Conservation (phyloP, 352 stramenopile genomes). For the Phytophthora crassamura region DNA sequence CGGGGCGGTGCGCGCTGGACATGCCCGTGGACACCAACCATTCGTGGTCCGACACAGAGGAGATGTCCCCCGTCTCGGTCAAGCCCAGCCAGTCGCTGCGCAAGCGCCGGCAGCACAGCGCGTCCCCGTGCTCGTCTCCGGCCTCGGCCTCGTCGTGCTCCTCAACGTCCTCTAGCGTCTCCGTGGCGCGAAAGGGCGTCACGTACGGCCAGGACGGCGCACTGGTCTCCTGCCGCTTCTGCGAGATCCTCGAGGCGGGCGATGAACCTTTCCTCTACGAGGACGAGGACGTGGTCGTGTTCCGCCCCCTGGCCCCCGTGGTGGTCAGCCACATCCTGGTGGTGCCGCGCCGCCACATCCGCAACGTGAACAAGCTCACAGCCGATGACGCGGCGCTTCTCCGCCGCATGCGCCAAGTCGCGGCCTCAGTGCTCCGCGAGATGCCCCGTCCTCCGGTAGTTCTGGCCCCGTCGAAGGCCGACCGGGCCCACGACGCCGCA, state of each 20-base stretch:
- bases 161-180: conserved; percentile 40
- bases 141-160: conserved; percentile 34
- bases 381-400: conserved; percentile 65
- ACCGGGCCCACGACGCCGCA: conserved; percentile 21
- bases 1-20: conserved; percentile 7
- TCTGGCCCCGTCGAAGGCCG: conserved; percentile 24
- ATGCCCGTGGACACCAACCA: conserved; percentile 29
- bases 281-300: conserved; percentile 79
- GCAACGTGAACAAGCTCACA: conserved; percentile 86
- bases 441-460: conserved; percentile 36
- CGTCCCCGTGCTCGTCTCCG: conserved; percentile 26
- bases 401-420: conserved; percentile 73
- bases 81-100: conserved; percentile 23
- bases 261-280: conserved; percentile 84
- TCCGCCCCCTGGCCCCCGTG: conserved; percentile 74
- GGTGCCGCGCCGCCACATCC: conserved; percentile 83
- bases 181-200: conserved; percentile 76
- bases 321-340: conserved; percentile 82
- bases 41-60: conserved; percentile 56
- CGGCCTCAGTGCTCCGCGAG: conserved; percentile 56
- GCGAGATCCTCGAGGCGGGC: conserved; percentile 73
- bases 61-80: conserved; percentile 35
- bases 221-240: conserved; percentile 85
- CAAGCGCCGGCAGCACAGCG: conserved; percentile 26
- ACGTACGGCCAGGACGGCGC: conserved; percentile 66